These are phyloP conservation scores for Fusarium pilosicola DNA, from an alignment of 2,329 filamentous ascomycete genomes.

Conservation along the genomic window DNA sequence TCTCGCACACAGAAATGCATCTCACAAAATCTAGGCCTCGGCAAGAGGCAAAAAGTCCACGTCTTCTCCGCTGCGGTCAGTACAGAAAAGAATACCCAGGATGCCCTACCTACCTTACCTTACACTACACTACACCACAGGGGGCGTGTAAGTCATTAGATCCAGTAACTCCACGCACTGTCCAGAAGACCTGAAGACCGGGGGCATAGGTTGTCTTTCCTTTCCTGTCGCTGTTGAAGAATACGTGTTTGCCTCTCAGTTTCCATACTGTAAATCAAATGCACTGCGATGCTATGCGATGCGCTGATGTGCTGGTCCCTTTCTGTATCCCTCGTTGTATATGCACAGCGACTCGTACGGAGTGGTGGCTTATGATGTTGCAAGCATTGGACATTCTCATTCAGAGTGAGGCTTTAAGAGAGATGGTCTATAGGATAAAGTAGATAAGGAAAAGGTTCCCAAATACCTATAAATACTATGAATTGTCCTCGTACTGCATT, in stretches of 20 bases:
- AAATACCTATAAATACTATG: neutral
- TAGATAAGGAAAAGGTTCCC: constrained; percentile 2
- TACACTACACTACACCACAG: neutral
- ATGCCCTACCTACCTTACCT: neutral
- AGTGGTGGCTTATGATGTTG: neutral
- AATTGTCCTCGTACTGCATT: constrained; percentile 29
- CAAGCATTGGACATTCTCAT: constrained; percentile 6
- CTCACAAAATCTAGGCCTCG: constrained; percentile 2
- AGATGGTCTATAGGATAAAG: neutral
- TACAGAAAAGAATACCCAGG: neutral
- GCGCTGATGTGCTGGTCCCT: constrained; percentile 28
- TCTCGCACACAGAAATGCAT: constrained; percentile 11
- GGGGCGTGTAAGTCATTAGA: constrained; percentile 21
- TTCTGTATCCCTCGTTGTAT: constrained; percentile 8
- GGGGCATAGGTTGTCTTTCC: neutral
- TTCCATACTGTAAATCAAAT: neutral
- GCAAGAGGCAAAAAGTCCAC: constrained; percentile 26
- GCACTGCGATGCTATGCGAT: neutral
- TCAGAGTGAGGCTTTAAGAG: constrained; percentile 2
- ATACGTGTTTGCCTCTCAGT: constrained; percentile 36
- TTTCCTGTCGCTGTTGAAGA: neutral
- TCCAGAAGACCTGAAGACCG: constrained; percentile 1
- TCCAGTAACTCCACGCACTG: constrained; percentile 23
- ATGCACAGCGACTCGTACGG: constrained; percentile 27
- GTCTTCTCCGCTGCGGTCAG: constrained; percentile 6